Conservation (phyloP, 495 filamentous ascomycete genomes). For the Aspergillus diversus region DNA sequence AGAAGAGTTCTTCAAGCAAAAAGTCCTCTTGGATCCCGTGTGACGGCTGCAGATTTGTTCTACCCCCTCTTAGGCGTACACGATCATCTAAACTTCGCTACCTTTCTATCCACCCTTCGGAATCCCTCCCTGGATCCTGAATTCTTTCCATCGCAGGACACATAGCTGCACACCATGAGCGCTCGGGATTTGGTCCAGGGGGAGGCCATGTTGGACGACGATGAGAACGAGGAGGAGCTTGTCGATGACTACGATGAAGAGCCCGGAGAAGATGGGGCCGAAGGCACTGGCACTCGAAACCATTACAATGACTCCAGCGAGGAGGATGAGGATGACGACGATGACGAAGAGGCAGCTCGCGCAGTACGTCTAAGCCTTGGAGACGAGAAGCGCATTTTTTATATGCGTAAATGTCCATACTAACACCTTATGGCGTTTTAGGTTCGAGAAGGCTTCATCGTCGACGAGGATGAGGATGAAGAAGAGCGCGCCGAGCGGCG, state of each 20-base stretch:
- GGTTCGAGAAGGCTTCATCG: slow-evolving; percentile 94
- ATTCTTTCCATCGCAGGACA: slow-evolving; percentile 18
- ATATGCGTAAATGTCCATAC: not conserved
- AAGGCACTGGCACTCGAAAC: slow-evolving; percentile 46
- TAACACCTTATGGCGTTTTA: slow-evolving; percentile 33
- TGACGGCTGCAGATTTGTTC: not conserved
- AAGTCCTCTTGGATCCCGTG: slow-evolving; percentile 7
- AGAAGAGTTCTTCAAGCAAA: slow-evolving; percentile 5
- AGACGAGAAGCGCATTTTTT: not conserved
- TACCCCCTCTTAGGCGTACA: not conserved
- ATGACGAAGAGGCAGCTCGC: slow-evolving; percentile 77
- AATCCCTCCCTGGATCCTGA: slow-evolving; percentile 4
- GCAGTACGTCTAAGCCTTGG: slow-evolving; percentile 38
- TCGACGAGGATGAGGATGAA: slow-evolving; percentile 87
- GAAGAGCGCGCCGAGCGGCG: slow-evolving; percentile 66
- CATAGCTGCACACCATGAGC: slow-evolving; percentile 60
- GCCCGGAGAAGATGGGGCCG: slow-evolving; percentile 49
- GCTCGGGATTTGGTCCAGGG: slow-evolving; percentile 78
- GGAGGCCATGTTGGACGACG: slow-evolving; percentile 82
- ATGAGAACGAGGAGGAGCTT: slow-evolving; percentile 85
- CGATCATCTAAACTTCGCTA: not conserved
- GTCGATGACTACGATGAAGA: slow-evolving; percentile 71
- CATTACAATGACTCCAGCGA: slow-evolving; percentile 83
- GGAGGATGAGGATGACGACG: slow-evolving; percentile 96
- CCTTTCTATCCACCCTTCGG: slow-evolving; percentile 10